phyloP scores from a whole-genome alignment of 2,329 filamentous ascomycete genomes.

The Nigrospora sphaerica region DNA sequence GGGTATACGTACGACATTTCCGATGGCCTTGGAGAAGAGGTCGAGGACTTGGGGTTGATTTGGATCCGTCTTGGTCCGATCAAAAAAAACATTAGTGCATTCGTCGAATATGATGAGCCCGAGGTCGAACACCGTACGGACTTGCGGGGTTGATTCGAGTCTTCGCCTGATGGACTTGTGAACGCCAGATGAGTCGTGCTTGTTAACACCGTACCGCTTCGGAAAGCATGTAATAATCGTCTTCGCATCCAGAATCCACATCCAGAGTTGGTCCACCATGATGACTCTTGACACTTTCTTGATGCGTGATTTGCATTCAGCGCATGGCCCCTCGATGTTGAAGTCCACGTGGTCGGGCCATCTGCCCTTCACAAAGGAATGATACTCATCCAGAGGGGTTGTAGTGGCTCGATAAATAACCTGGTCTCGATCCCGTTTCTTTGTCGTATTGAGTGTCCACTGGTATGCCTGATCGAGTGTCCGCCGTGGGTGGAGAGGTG shows the following conservation, averaged over 20 bases:
- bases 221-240: slow-evolving; percentile 33
- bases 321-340: slow-evolving; percentile 1
- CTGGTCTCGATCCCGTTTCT: slow-evolving; percentile 31
- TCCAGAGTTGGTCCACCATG: slow-evolving; percentile 38
- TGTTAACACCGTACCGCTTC: slow-evolving; percentile 33
- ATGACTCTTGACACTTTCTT: slow-evolving; percentile 19
- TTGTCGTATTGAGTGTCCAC: slow-evolving; percentile 30
- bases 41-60: slow-evolving; percentile 31
- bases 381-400: slow-evolving; percentile 10
- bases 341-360: slow-evolving; percentile 6
- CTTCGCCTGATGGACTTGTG: slow-evolving; percentile 30
- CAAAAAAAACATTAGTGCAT: slow-evolving; percentile 32
- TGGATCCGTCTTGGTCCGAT: slow-evolving; percentile 22
- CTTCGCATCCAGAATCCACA: slow-evolving; percentile 31
- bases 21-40: slow-evolving; percentile 33
- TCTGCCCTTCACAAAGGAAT: slow-evolving; percentile 4
- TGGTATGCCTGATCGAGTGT: slow-evolving; percentile 40
- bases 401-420: slow-evolving; percentile 32
- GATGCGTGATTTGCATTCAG: slow-evolving; percentile 6
- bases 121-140: slow-evolving; percentile 32
- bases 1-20: slow-evolving; percentile 25
- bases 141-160: slow-evolving; percentile 16
- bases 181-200: slow-evolving; percentile 29
- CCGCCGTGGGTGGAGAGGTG: slow-evolving; percentile 33
- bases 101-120: slow-evolving; percentile 33